Evolutionary conservation across 2,329 filamentous ascomycete genomes (phyloP), one percentile per base, ranked within the genome.

Genomic region (Onygenales sp.): DNA sequence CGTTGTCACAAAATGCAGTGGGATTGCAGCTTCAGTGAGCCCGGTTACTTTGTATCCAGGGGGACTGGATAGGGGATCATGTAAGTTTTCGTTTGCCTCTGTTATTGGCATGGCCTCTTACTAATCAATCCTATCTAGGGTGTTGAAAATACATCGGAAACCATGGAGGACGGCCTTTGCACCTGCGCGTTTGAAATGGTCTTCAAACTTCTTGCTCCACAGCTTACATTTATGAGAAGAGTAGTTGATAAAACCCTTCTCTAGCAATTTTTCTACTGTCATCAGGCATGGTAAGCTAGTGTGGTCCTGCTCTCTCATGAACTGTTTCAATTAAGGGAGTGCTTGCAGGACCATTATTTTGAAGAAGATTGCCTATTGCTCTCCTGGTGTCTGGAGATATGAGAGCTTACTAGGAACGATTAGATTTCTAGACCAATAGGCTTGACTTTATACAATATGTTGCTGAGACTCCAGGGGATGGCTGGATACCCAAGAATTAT

Each of bases 211-310:
- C 52, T 57, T 17, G 55, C 51, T 51, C 53, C 57, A 5, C 51
- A 52, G 4, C 47, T 56, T 14, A 50, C 39, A 39, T 50, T 36
- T 42, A 27, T 51, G 10, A 64, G 66, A 54, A 64, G 61, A 36
- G 65, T 70, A 34, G 31, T 14, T 54, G 61, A 74, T 36, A 61
- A 72, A 46, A 59, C 58, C 34, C 61, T 70, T 5, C 62, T 73
- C 50, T 62, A 67, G 34, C 70, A 66, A 34, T 72, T 74, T 55
- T 63, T 61, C 33, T 74, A 72, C 59, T 68, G 64, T 57, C 64
- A 69, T 54, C 65, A 64, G 51, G 71, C 69, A 6, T 75, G 68
- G 70, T 68, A 67, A 54, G 66, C 74, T 58, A 65, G 71, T 6
- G 64, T 64, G 14, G 63, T 69, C 49, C 68, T 65, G 13, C 63